Percentiles rank a stretch among this genome's conserved stretches.
phyloP scores from a whole-genome alignment of 2,329 filamentous ascomycete genomes.

The Scortechinia acanthostroma region DNA sequence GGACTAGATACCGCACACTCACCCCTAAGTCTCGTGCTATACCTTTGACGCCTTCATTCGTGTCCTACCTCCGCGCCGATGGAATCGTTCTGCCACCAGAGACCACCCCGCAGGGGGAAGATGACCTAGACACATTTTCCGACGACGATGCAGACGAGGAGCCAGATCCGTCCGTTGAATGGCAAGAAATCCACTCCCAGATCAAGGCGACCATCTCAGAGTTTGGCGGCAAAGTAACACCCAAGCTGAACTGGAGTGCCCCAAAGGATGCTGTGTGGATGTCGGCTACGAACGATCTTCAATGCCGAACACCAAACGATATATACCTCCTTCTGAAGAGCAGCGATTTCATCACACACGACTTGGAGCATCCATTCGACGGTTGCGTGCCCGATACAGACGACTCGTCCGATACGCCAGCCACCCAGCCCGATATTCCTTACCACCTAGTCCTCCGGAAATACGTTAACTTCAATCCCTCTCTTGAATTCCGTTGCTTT shows the following conservation, averaged over 20 bases:
- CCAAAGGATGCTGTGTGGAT: slow-evolving; percentile 67
- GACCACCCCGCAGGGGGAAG: slow-evolving; percentile 7
- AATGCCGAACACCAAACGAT: slow-evolving; percentile 55
- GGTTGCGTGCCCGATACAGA: slow-evolving; percentile 36
- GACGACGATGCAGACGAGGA: neutral
- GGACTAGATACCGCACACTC: slow-evolving; percentile 42
- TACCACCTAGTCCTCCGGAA: slow-evolving; percentile 55
- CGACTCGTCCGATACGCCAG: slow-evolving; percentile 3
- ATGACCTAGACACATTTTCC: slow-evolving; percentile 7
- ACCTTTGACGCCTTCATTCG: slow-evolving; percentile 45
- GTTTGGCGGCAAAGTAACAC: slow-evolving; percentile 55
- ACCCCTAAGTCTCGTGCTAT: slow-evolving; percentile 59
- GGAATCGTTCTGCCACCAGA: slow-evolving; percentile 49
- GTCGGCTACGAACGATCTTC: slow-evolving; percentile 52
- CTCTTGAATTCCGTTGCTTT: slow-evolving; percentile 69
- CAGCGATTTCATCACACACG: slow-evolving; percentile 63
- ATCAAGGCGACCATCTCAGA: slow-evolving; percentile 49
- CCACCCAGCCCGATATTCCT: slow-evolving; percentile 9
- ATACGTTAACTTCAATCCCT: slow-evolving; percentile 61
- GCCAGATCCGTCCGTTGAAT: neutral
- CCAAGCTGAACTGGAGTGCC: slow-evolving; percentile 65
- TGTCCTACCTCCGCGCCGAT: slow-evolving; percentile 57
- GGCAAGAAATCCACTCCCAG: slow-evolving; percentile 40
- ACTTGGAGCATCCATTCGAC: slow-evolving; percentile 60
- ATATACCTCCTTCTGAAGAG: slow-evolving; percentile 63